phyloP scores from a whole-genome alignment of 306 rosid genomes.

The Macrotyloma uniflorum region DNA sequence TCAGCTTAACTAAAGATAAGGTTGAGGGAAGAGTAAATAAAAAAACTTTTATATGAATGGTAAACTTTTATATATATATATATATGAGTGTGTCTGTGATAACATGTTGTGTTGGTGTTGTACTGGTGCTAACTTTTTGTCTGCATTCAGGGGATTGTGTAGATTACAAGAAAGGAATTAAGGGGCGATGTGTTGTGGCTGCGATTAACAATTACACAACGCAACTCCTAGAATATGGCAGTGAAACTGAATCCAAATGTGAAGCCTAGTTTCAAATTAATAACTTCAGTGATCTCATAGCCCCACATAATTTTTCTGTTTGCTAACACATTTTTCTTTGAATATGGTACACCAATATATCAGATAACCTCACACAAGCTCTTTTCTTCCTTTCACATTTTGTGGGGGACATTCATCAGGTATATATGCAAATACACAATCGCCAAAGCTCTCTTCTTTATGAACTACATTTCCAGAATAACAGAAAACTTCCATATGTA shows the following conservation, averaged over 20 bases:
- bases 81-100: too few species aligned
- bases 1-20: too few species aligned
- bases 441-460: too few species aligned
- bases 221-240: constrained; percentile 58
- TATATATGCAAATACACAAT: neutral
- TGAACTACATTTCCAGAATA: too few species aligned
- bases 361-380: constrained; percentile 89
- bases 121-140: neutral
- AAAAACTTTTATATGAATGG: too few species aligned
- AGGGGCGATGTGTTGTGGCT: constrained; percentile 73
- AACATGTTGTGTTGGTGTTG: too few species aligned
- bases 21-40: too few species aligned
- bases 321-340: neutral
- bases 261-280: neutral
- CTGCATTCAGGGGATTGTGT: constrained; percentile 73
- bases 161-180: constrained; percentile 53
- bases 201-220: constrained; percentile 77
- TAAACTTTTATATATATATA: too few species aligned
- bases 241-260: constrained; percentile 44
- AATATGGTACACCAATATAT: neutral
- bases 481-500: too few species aligned
- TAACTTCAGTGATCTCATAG: neutral
- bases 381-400: constrained; percentile 80
- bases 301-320: neutral
- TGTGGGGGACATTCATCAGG: constrained; percentile 94